A percentile compares a stretch with the other conserved stretches of the same genome.
These are phyloP conservation scores for Thuidium tamariscinum DNA, from an alignment of 225 moss, liverwort and hornwort genomes.

Conservation along the genomic window DNA sequence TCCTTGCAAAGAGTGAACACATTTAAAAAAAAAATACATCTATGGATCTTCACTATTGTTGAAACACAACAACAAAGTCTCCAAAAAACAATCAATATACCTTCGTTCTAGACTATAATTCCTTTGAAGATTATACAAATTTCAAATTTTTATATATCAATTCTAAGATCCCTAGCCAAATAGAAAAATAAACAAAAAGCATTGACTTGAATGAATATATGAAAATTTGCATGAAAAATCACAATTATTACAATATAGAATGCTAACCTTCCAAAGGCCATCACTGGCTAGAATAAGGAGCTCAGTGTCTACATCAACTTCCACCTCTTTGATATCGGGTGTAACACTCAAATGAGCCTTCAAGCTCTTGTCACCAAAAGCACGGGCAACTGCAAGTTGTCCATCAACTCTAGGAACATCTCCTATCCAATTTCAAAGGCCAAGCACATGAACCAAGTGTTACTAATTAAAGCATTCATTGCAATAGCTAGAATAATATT, in stretches of 20 bases:
- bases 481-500: neutral
- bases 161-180: neutral
- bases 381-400: slow-evolving; percentile 90
- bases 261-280: slow-evolving; percentile 87
- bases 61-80: neutral
- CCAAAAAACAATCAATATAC: neutral
- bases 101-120: neutral
- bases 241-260: neutral
- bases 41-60: neutral
- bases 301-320: slow-evolving; percentile 44
- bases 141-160: too few species aligned
- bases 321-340: slow-evolving; percentile 55
- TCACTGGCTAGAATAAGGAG: slow-evolving; percentile 90
- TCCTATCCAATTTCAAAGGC: slow-evolving; percentile 20
- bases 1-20: neutral
- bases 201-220: neutral
- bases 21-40: neutral
- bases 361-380: slow-evolving; percentile 96
- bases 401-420: slow-evolving; percentile 97
- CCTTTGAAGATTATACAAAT: neutral
- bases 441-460: neutral
- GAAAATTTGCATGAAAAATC: neutral
- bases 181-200: neutral
- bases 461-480: neutral
- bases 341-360: slow-evolving; percentile 79